phyloP scores from a whole-genome alignment of 2,329 filamentous ascomycete genomes.

The Penicillium capsulatum region DNA sequence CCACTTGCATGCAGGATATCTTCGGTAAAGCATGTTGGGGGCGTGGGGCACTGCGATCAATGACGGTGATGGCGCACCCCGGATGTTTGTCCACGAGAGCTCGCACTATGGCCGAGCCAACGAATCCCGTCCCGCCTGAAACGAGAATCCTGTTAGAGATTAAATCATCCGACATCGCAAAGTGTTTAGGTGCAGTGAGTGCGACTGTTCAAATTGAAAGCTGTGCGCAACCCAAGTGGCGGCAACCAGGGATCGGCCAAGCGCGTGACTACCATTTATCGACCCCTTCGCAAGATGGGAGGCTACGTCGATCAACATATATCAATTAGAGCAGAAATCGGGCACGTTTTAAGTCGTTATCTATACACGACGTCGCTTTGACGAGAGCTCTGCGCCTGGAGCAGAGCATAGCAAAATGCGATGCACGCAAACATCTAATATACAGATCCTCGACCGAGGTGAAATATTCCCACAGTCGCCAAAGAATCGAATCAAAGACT shows the following conservation, averaged over 20 bases:
- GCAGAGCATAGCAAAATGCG: conserved; percentile 18
- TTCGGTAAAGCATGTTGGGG: conserved; percentile 27
- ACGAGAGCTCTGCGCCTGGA: conserved; percentile 11
- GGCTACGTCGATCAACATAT: too few species aligned
- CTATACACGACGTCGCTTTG: conserved; percentile 22
- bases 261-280: neutral
- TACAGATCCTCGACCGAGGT: conserved; percentile 33
- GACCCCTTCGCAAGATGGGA: neutral
- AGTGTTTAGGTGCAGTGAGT: neutral
- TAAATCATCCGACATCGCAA: neutral
- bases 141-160: conserved; percentile 26
- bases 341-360: conserved; percentile 23
- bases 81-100: conserved; percentile 37
- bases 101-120: conserved; percentile 38
- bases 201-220: neutral
- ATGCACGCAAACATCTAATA: conserved; percentile 34
- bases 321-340: too few species aligned
- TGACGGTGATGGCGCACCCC: conserved; percentile 33
- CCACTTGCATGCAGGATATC: conserved; percentile 28
- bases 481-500: conserved; percentile 27
- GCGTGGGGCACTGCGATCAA: conserved; percentile 34
- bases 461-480: conserved; percentile 33
- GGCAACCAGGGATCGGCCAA: neutral
- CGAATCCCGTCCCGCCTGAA: conserved; percentile 40
- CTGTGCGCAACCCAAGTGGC: neutral